A percentile compares a stretch with the other conserved stretches of the same genome.
Conservation (phyloP, 2,329 filamentous ascomycete genomes). For the Verticillium nonalfalfae region DNA sequence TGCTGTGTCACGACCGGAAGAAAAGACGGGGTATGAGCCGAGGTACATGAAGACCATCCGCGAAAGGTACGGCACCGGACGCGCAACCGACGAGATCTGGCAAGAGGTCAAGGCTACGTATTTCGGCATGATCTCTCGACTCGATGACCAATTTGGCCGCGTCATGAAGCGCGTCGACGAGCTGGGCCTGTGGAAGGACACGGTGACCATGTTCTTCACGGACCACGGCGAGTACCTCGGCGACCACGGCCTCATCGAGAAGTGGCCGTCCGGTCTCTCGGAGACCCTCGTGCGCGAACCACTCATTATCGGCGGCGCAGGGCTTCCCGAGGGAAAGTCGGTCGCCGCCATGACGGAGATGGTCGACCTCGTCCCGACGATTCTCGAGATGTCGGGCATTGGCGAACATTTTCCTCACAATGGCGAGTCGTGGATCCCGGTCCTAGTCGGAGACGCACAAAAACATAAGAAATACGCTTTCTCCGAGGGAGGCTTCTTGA, state of each 20-base stretch:
- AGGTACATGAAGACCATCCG: slow-evolving; percentile 32
- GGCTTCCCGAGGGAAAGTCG: slow-evolving; percentile 24
- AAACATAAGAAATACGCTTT: slow-evolving; percentile 30
- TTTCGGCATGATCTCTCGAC: slow-evolving; percentile 36
- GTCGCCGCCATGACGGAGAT: slow-evolving; percentile 30
- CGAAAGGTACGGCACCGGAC: slow-evolving; percentile 25
- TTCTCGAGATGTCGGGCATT: slow-evolving; percentile 29
- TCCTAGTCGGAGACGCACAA: slow-evolving; percentile 14
- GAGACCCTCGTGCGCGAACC: slow-evolving; percentile 33
- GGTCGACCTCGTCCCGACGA: slow-evolving; percentile 36
- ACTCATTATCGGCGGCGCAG: slow-evolving; percentile 33
- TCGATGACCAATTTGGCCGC: slow-evolving; percentile 37
- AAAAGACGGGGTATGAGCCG: slow-evolving; percentile 32
- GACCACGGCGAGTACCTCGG: slow-evolving; percentile 39
- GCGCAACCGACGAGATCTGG: slow-evolving; percentile 33
- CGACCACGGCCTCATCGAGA: slow-evolving; percentile 38
- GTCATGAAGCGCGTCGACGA: slow-evolving; percentile 25
- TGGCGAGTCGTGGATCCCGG: slow-evolving; percentile 25
- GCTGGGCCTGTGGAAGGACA: slow-evolving; percentile 25
- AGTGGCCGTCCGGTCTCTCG: slow-evolving; percentile 36
- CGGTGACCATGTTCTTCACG: slow-evolving; percentile 35
- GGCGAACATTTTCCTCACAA: slow-evolving; percentile 31
- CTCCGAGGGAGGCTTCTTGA: slow-evolving; percentile 36
- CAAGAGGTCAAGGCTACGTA: slow-evolving; percentile 34
- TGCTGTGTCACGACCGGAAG: slow-evolving; percentile 3